Evolutionary conservation across 108 stramenopile species (phyloP), one percentile per base, ranked within the genome.

Genomic region (Cyclotella choctawhatcheeana): DNA sequence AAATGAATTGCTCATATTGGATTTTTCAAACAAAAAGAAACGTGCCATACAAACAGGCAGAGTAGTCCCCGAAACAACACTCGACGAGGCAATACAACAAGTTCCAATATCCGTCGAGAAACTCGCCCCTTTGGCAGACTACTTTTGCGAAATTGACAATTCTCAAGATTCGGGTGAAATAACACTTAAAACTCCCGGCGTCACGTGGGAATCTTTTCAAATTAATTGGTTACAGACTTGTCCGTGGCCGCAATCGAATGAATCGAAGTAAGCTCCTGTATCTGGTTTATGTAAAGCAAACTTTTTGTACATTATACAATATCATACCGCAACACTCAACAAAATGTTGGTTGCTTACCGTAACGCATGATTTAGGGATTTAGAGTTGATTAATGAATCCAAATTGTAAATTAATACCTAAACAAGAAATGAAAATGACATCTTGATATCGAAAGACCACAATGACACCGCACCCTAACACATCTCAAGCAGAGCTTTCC

Each of bases 61-160:
- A 44, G 69, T 93, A 14, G 89, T 96, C 3, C 95, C 95, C 6
- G 37, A 73, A 18, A 82, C 85, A 50, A 61, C 86, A n/a, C 58
- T 96, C 40, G 81, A 88, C 48, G 61, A 50, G 22, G 84, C 95
- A 22, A 25, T 93, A 20, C 74, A 92, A 61, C 89, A 91, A 64
- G 95, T 96, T 45, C 95, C 95, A 44, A 54, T 69, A 10, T 90
- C 89, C 14, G 83, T 96, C 0, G 63, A 86, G 50, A 82, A 80
- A 24, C 61, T 96, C 47, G 70, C 73, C 25, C 89, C 86, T 1
- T 20, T 84, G 25, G 91, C 83, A 8, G 89, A 93, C 58, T 96
- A 82, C 76, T 87, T 89, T 68, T 89, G 83, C 20, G 88, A 89
- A 40, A 33, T 96, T 30, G 79, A 87, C 40, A 96, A 96, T 78